Percentiles rank a stretch among this genome's conserved stretches.
phyloP scores from a whole-genome alignment of 768 basidiomycete species.

The Pisolithus sp. region DNA sequence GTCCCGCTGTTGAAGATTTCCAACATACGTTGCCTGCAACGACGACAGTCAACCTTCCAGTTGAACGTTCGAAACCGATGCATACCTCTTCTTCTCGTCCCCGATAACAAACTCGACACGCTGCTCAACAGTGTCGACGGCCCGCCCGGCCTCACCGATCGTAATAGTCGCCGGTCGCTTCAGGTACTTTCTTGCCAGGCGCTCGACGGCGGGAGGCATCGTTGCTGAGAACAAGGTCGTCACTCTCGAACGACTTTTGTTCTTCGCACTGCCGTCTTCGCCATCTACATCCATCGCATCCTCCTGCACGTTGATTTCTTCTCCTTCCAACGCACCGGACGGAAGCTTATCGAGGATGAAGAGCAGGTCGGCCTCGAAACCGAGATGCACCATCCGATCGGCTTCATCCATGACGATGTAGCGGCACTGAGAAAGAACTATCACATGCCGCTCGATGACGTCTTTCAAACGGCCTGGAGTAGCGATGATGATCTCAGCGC shows the following conservation, averaged over 20 bases:
- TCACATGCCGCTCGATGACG: slow-evolving; percentile 90
- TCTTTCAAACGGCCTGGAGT: slow-evolving; percentile 98
- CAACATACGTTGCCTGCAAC: slow-evolving; percentile 64
- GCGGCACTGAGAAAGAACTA: slow-evolving; percentile 94
- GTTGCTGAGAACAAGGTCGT: slow-evolving; percentile 97
- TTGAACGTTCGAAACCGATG: slow-evolving; percentile 6
- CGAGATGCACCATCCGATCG: slow-evolving; percentile 97
- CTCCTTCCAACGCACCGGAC: slow-evolving; percentile 80
- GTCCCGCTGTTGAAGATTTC: slow-evolving; percentile 88
- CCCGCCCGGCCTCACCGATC: slow-evolving; percentile 96
- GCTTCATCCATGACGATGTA: slow-evolving; percentile 99
- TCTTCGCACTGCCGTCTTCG: slow-evolving; percentile 37
- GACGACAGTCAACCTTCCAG: slow-evolving; percentile 9
- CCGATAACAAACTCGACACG: slow-evolving; percentile 87
- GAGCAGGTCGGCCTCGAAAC: slow-evolving; percentile 90
- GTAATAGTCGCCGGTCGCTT: slow-evolving; percentile 91
- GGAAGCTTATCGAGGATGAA: slow-evolving; percentile 94
- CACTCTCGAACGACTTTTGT: slow-evolving; percentile 76
- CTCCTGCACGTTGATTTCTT: slow-evolving; percentile 45
- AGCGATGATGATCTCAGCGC: slow-evolving; percentile 97
- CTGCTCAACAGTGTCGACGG: slow-evolving; percentile 97
- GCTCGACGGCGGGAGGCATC: slow-evolving; percentile 96
- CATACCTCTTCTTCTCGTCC: slow-evolving; percentile 96
- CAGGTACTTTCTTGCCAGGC: slow-evolving; percentile 90
- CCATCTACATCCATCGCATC: slow-evolving; percentile 78